A percentile compares a stretch with the other conserved stretches of the same genome.
phyloP scores from a whole-genome alignment of 2,329 filamentous ascomycete genomes.

The Diplodia mutila region DNA sequence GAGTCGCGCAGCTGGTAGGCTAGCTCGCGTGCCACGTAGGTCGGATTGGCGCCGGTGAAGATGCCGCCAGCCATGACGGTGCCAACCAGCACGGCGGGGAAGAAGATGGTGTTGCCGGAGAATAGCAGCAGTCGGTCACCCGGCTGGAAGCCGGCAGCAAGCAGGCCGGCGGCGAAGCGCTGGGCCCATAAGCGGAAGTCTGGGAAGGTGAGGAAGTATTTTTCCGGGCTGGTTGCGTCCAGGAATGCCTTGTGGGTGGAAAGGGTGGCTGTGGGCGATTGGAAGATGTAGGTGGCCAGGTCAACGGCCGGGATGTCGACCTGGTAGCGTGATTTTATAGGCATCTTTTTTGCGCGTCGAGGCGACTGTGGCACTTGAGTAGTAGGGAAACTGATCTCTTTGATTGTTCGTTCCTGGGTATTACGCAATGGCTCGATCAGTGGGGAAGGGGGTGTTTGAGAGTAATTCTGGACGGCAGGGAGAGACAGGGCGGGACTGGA shows the following conservation, averaged over 20 bases:
- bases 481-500: not conserved
- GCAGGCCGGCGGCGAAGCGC: conserved; percentile 70
- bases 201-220: conserved; percentile 65
- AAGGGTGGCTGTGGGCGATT: conserved; percentile 52
- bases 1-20: conserved; percentile 76
- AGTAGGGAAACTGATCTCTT: too few species aligned
- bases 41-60: conserved; percentile 76
- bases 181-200: conserved; percentile 72
- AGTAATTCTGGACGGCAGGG: not conserved
- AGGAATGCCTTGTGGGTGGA: conserved; percentile 57
- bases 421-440: not conserved
- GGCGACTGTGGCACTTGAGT: too few species aligned
- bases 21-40: conserved; percentile 70
- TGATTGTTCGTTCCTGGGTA: not conserved
- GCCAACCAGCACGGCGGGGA: conserved; percentile 71
- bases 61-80: conserved; percentile 77
- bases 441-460: not conserved
- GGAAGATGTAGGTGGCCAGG: conserved; percentile 55
- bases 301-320: conserved; percentile 52
- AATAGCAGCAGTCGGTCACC: conserved; percentile 76
- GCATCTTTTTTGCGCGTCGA: conserved; percentile 46
- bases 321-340: conserved; percentile 56
- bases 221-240: conserved; percentile 69
- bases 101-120: conserved; percentile 74
- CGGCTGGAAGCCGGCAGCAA: conserved; percentile 63